phyloP scores from a whole-genome alignment of 2,329 filamentous ascomycete genomes.

The Chaetoscypha palmicola region DNA sequence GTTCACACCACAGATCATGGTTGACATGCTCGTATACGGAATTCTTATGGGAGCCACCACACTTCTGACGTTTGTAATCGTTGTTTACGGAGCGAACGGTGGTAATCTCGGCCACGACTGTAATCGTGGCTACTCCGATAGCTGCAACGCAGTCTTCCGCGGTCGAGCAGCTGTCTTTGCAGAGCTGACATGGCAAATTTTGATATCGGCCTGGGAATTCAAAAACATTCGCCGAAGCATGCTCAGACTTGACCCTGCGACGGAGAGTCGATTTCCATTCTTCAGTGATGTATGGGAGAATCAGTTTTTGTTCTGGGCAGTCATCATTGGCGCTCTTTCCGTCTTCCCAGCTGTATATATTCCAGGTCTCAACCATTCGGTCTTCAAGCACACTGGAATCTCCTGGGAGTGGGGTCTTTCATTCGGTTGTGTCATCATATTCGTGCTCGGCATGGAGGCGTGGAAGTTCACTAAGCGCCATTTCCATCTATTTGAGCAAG shows the following conservation, averaged over 20 bases:
- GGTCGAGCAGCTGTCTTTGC: slow-evolving; percentile 51
- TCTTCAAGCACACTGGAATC: slow-evolving; percentile 56
- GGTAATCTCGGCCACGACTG: slow-evolving; percentile 47
- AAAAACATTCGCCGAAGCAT: slow-evolving; percentile 48
- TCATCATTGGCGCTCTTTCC: slow-evolving; percentile 45
- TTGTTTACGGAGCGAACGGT: slow-evolving; percentile 43
- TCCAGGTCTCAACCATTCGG: slow-evolving; percentile 53
- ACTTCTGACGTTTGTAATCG: slow-evolving; percentile 43
- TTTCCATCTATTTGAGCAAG: slow-evolving; percentile 26
- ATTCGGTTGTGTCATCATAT: slow-evolving; percentile 48
- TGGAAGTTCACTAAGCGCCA: slow-evolving; percentile 56
- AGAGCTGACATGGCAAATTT: slow-evolving; percentile 48
- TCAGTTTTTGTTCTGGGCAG: slow-evolving; percentile 52
- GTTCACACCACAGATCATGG: slow-evolving; percentile 45
- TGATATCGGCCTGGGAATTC: slow-evolving; percentile 55
- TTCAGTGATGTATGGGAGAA: slow-evolving; percentile 45
- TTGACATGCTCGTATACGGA: slow-evolving; percentile 48
- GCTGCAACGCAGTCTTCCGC: slow-evolving; percentile 47
- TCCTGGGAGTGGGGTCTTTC: slow-evolving; percentile 60
- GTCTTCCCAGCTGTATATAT: slow-evolving; percentile 57
- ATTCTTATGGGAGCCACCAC: slow-evolving; percentile 43
- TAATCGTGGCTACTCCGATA: slow-evolving; percentile 41
- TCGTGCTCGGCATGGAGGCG: slow-evolving; percentile 52
- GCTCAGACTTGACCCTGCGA: slow-evolving; percentile 47
- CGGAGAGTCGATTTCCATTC: slow-evolving; percentile 32